Evolutionary conservation across 1,284 basidiomycete species (phyloP).

Genomic region (Pseudozyma thailandica): DNA sequence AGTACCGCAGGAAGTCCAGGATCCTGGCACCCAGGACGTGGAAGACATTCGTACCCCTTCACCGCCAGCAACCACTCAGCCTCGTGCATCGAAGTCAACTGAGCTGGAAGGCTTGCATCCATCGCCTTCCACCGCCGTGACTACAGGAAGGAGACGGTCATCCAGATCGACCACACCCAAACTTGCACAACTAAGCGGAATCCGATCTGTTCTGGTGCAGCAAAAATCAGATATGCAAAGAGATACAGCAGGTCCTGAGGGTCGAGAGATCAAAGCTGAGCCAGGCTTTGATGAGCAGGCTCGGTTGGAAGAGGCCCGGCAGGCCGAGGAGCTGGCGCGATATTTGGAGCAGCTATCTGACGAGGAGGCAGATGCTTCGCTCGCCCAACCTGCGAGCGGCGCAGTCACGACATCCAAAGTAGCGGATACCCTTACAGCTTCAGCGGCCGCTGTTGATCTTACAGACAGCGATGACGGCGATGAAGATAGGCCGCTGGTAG

Average conservation of each 20-base stretch:
- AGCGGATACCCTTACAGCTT: no score
- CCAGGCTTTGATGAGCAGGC: background rate
- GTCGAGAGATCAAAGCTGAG: background rate
- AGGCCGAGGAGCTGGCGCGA: constrained; percentile 17
- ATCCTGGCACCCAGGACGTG: background rate
- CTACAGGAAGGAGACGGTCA: background rate
- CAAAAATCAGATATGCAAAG: no score
- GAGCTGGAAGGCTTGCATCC: background rate
- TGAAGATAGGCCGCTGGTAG: constrained; percentile 15
- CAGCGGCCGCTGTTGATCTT: background rate
- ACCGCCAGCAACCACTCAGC: constrained; percentile 1
- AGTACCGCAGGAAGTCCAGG: background rate
- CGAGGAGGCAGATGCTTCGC: constrained; percentile 1
- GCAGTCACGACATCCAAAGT: background rate
- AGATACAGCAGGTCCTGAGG: no score
- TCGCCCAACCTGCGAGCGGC: background rate
- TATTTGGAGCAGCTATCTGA: constrained; percentile 15
- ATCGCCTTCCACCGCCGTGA: background rate
- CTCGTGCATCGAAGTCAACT: background rate
- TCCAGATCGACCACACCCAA: background rate
- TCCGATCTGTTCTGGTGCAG: background rate
- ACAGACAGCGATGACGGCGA: constrained; percentile 11
- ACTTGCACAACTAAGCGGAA: constrained; percentile 8
- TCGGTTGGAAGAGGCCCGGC: constrained; percentile 17
- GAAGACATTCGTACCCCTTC: constrained; percentile 14